A percentile compares a stretch with the other conserved stretches of the same genome.
Evolutionary conservation across 2,329 filamentous ascomycete genomes (phyloP).

Genomic region (Paraphoma sp.): DNA sequence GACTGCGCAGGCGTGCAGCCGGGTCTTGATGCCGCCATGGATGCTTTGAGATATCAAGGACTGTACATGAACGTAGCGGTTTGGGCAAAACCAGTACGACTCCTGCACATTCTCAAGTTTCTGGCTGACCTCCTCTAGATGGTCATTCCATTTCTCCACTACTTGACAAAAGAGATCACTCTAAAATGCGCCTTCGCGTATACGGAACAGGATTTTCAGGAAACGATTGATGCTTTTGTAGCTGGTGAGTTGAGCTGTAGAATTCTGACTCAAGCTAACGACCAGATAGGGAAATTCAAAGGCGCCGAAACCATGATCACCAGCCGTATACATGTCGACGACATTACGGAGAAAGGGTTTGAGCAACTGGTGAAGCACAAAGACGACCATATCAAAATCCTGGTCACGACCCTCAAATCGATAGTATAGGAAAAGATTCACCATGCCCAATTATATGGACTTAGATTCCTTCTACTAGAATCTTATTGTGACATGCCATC

Average conservation of each 20-base stretch:
- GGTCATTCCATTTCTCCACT: constrained; percentile 29
- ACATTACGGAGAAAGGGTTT: constrained; percentile 39
- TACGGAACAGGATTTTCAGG: constrained; percentile 40
- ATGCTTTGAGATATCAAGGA: constrained; percentile 35
- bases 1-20: constrained; percentile 44
- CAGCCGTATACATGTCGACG: constrained; percentile 39
- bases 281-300: constrained; percentile 35
- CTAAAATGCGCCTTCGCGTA: constrained; percentile 40
- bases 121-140: constrained; percentile 24
- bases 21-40: constrained; percentile 38
- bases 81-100: constrained; percentile 41
- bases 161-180: constrained; percentile 40
- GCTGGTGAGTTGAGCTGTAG: constrained; percentile 27
- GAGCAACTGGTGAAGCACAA: constrained; percentile 40
- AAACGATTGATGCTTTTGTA: constrained; percentile 40
- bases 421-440: constrained; percentile 3
- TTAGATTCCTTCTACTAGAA: no score
- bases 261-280: background rate
- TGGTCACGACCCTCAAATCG: constrained; percentile 38
- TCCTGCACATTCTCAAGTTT: no score
- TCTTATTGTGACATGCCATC: background rate
- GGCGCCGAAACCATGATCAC: constrained; percentile 43
- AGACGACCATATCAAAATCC: constrained; percentile 46
- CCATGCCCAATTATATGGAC: no score
- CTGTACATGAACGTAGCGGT: constrained; percentile 42